Base-by-base conservation (phyloP, 2,329 filamentous ascomycete species). In the Alternaria panax region DNA sequence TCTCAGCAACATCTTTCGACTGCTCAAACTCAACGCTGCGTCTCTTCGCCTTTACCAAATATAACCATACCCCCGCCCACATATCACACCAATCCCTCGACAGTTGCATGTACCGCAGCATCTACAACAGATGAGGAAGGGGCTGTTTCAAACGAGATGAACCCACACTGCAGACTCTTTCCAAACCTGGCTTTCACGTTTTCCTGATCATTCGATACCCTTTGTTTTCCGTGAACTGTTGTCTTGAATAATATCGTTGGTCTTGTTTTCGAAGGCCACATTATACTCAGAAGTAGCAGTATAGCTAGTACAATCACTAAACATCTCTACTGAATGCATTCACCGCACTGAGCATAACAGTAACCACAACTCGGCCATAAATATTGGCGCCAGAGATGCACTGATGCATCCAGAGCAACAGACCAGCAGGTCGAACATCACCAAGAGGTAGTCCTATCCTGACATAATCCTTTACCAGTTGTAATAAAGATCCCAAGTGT, bases 191-290 rank as follows among this genome's bases (percentile, higher is more conserved):
- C 57, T 66, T 45, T 60, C 59, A 5, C 47, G 58, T 34, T 64
- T 66, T 25, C 57, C 64, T 12, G 51, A 54, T 48, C 47, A 54
- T 34, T 51, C 48, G 30, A 66, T 66, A 64, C 64, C 64, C 61
- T 57, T 55, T 50, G 42, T 54, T 25, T 64, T 66, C 30, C 55
- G 59, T 25, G 56, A 62, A 40, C 25, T 36, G 8, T 7, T 62
- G 24, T 59, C 24, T 54, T 62, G 36, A 50, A 30, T 11, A 24
- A 7, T 12, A 20, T 5, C 16, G 12, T 45, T 16, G 6, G 36
- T 41, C 14, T 14, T 34, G 5, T 28, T 28, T 28, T 28, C 16
- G 30, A 18, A 7, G 20, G 18, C 2, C 5, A 12, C 0, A 22
- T 41, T 22, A 11, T 41, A 41, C 18, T 7, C 9, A 14, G 36